These are phyloP conservation scores for Ilex asprella DNA, from an alignment of 257 asterid species.

Conservation along the genomic window DNA sequence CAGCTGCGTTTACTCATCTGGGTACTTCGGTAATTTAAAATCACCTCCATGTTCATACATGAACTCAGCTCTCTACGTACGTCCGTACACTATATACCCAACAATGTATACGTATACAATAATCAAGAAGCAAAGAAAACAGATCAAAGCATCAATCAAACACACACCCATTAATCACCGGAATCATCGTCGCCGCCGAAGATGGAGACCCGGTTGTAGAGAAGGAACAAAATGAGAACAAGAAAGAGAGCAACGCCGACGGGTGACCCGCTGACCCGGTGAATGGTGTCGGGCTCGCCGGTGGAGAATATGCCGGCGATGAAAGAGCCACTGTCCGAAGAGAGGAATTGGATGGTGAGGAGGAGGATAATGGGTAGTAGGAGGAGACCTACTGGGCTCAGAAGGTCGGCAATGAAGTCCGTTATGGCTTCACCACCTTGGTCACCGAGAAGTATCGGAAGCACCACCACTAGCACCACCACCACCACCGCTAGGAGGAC, in stretches of 20 bases:
- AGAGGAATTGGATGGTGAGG: slow-evolving; percentile 69
- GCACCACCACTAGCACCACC: slow-evolving; percentile 39
- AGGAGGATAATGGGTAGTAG: slow-evolving; percentile 75
- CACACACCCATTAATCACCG: slow-evolving; percentile 33
- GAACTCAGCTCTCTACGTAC: too few species aligned
- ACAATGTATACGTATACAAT: too few species aligned
- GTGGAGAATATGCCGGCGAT: slow-evolving; percentile 45
- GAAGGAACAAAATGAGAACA: slow-evolving; percentile 55
- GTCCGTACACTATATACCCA: too few species aligned
- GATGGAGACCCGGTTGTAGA: slow-evolving; percentile 57
- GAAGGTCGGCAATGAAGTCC: slow-evolving; percentile 67
- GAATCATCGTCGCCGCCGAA: slow-evolving; percentile 84
- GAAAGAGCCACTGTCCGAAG: slow-evolving; percentile 75
- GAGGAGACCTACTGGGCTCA: slow-evolving; percentile 72
- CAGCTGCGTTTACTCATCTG: too few species aligned
- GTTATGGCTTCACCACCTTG: slow-evolving; percentile 83
- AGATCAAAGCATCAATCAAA: background rate
- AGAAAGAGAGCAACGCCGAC: slow-evolving; percentile 76
- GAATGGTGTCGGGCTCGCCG: slow-evolving; percentile 72
- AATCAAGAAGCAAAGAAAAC: too few species aligned
- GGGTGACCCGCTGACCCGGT: slow-evolving; percentile 83
- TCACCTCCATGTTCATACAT: too few species aligned
- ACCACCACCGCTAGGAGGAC: slow-evolving; percentile 65
- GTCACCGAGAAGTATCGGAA: slow-evolving; percentile 62
- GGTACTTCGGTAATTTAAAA: too few species aligned